Conservation (phyloP, 2,329 filamentous ascomycete species). For the Trematosphaeria pertusa region DNA sequence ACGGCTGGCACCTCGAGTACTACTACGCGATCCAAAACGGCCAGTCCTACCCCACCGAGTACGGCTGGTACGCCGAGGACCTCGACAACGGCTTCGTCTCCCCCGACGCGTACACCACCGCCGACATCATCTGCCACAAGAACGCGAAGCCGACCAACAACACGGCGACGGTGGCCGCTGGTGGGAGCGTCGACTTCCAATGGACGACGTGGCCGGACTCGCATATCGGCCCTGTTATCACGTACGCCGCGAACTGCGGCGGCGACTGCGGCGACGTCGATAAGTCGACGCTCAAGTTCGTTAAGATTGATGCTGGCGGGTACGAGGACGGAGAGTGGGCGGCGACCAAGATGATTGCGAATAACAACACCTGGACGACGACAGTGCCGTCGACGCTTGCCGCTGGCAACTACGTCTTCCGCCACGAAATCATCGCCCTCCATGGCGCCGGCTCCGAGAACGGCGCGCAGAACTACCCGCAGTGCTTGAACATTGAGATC, state of each 20-base stretch:
- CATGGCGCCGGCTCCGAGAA: constrained; percentile 53
- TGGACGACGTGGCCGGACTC: constrained; percentile 57
- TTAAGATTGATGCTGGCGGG: constrained; percentile 47
- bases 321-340: constrained; percentile 45
- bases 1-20: constrained; percentile 52
- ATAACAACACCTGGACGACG: constrained; percentile 58
- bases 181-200: constrained; percentile 59
- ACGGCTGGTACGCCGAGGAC: constrained; percentile 54
- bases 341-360: constrained; percentile 46
- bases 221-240: constrained; percentile 49
- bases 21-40: constrained; percentile 44
- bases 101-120: constrained; percentile 31
- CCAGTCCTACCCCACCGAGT: constrained; percentile 36
- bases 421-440: constrained; percentile 62
- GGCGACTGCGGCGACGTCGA: constrained; percentile 41
- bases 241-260: constrained; percentile 46
- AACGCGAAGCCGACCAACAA: constrained; percentile 55
- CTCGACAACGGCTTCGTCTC: constrained; percentile 47
- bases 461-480: constrained; percentile 62
- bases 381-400: constrained; percentile 54
- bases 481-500: constrained; percentile 60
- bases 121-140: constrained; percentile 68
- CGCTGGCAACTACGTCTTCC: constrained; percentile 62
- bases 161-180: constrained; percentile 66
- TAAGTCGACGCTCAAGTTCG: constrained; percentile 45